Base-by-base conservation (phyloP, 441 rosid species). In the Biscutella laevigata region DNA sequence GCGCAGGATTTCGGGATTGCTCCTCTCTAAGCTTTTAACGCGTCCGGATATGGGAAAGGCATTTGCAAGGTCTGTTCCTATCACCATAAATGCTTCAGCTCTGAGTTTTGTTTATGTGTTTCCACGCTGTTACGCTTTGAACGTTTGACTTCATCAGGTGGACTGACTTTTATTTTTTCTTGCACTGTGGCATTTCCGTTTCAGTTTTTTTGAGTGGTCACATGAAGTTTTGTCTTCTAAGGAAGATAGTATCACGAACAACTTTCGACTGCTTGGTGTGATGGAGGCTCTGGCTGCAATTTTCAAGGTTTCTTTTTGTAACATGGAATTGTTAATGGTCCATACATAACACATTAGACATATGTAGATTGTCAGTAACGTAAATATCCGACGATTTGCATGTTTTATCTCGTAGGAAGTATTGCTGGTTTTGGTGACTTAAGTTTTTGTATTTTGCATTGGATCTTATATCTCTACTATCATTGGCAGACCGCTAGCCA, bases 31-130 rank as follows among this genome's bases (percentile, higher is more conserved):
- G 81, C 98, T 91, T 58, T 72, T 91, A 25, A 77, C 95, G 1
- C 91, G 94, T 33, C 96, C 94, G 1, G 95, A 91, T 77, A 91
- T 88, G 96, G 80, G 86, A 24, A 57, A 77, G 53, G 91, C 86
- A 11, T 88, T 88, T 61, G 11, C 75, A 37, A 82, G 96, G 96
- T 91, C 49, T 61, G 56, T 57, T 17, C 21, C 21, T 33, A 15
- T 26, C 41, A 57, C 14, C 38, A 14, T 41, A 12, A n/a, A n/a
- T n/a, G 53, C 13, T 44, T 34, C 11, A 15, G 4, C n/a, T 30
- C 20, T 57, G 25, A 29, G 14, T 27, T 52, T 34, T 7, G 4
- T 26, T 25, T 32, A 27, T 37, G 14, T 25, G 26, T 17, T 5
- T 8, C 6, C 19, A 0, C 8, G 14, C 4, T 37, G 3, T 9